phyloP scores from a whole-genome alignment of 306 rosid genomes.

The Vigna unguiculata region DNA sequence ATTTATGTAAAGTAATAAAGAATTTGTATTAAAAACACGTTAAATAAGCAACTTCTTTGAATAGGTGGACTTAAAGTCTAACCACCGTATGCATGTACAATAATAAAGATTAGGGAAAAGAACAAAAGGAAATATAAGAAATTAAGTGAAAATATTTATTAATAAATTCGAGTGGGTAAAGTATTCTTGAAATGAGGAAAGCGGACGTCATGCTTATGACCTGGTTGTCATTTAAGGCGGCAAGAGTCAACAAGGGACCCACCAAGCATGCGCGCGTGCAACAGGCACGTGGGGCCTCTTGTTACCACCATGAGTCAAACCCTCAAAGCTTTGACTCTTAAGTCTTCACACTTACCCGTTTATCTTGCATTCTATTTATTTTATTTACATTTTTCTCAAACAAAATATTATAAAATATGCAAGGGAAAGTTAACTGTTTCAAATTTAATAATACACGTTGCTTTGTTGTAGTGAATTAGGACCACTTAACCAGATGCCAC shows the following conservation, averaged over 20 bases:
- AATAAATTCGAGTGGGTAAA: not conserved
- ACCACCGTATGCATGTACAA: no score
- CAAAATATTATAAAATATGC: not conserved
- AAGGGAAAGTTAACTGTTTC: no score
- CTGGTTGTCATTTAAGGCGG: not conserved
- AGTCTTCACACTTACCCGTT: not conserved
- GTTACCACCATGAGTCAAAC: slow-evolving; percentile 21
- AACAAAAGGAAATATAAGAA: no score
- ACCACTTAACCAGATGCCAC: not conserved
- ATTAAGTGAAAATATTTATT: no score
- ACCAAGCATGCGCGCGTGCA: slow-evolving; percentile 50
- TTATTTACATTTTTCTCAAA: not conserved
- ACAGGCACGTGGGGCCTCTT: slow-evolving; percentile 42
- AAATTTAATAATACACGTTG: not conserved
- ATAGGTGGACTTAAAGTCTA: no score
- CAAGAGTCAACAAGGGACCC: slow-evolving; percentile 45
- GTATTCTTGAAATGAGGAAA: not conserved
- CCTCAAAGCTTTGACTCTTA: slow-evolving; percentile 5
- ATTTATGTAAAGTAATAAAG: no score
- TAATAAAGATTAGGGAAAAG: no score
- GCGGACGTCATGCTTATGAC: slow-evolving; percentile 46
- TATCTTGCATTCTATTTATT: not conserved
- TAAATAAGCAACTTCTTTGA: no score
- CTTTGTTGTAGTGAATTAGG: not conserved
- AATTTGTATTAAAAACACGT: no score